Evolutionary conservation across 257 asterid genomes (phyloP), one percentile per base, ranked within the genome.

Genomic region (Nemophila menziesii): DNA sequence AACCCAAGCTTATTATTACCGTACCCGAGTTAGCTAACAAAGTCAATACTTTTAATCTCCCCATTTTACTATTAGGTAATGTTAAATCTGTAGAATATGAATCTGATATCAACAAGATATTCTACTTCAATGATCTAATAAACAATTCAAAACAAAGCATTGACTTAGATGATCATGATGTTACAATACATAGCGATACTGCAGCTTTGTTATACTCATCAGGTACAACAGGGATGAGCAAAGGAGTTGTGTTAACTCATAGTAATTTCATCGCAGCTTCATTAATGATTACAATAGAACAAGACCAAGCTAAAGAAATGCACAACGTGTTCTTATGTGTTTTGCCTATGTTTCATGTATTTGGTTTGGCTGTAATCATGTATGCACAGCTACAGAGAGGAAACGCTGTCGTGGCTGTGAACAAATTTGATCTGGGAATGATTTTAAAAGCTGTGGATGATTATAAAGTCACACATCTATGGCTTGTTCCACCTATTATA

Each of bases 331-430:
- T 56, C 50, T 43, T 85, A 41, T 74, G 93, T 42, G 65, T 81
- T 9, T 46, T 85, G 73, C 98, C 98, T 9, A 85, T 85, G 96
- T 90, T 85, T 62, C 98, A 90, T 51, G 96, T 79, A 61, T 81
- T 85, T 55, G 98, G 96, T 11, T 74, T 85, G 4, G 58, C 81
- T 1, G 72, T 81, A 53, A 77, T 90, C 63, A 44, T 81, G 77
- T 69, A 48, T 44, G 45, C 96, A 8, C 92, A 84, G 65, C 76
- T 90, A 69, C 96, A 76, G 54, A 82, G 94, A 14, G 94, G 98
- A 45, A 81, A 60, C 48, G 72, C 81, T 4, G 17, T 85, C 34
- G 82, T 81, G 2, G 68, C 83, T 9, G 69, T 90, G 94, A 70
- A 78, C 0, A 85, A 56, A 62, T 81, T 79, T 56, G 89, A 85